phyloP scores from a whole-genome alignment of 106 monocot genomes.

The Phalaenopsis aphrodite region DNA sequence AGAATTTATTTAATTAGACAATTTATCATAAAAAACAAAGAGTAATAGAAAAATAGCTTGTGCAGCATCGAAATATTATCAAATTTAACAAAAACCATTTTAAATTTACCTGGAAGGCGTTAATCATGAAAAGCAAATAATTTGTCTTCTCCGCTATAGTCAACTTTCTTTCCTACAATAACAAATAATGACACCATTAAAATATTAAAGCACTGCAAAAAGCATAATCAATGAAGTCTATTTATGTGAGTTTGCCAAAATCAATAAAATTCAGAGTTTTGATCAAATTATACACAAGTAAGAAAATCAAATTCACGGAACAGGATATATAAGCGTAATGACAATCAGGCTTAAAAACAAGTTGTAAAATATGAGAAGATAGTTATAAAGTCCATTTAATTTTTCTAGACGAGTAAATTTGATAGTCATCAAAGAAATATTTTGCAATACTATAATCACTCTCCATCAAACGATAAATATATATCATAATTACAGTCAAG shows the following conservation, averaged over 20 bases:
- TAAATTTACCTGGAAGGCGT: conserved; percentile 82
- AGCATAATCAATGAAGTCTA: background rate
- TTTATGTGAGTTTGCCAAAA: background rate
- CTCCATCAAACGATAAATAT: background rate
- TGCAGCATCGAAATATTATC: background rate
- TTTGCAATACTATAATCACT: background rate
- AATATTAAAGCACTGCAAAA: background rate
- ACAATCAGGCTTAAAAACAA: background rate
- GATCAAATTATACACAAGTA: background rate
- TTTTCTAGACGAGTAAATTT: too few relatives aligned
- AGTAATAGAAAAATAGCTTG: background rate
- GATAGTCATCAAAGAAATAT: background rate
- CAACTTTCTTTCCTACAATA: conserved; percentile 54
- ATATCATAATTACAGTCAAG: background rate
- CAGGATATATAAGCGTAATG: background rate
- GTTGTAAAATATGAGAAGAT: background rate
- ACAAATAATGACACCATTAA: conserved; percentile 3
- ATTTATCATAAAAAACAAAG: background rate
- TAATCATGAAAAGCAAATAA: conserved; percentile 94
- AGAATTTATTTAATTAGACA: background rate
- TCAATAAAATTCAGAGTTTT: background rate
- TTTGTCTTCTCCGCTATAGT: conserved; percentile 92
- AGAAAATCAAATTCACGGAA: background rate
- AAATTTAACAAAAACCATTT: background rate
- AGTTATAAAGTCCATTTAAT: background rate